These are phyloP conservation scores for Veloboletus limbatus DNA, from an alignment of 1,284 basidiomycete genomes.

Conservation along the genomic window DNA sequence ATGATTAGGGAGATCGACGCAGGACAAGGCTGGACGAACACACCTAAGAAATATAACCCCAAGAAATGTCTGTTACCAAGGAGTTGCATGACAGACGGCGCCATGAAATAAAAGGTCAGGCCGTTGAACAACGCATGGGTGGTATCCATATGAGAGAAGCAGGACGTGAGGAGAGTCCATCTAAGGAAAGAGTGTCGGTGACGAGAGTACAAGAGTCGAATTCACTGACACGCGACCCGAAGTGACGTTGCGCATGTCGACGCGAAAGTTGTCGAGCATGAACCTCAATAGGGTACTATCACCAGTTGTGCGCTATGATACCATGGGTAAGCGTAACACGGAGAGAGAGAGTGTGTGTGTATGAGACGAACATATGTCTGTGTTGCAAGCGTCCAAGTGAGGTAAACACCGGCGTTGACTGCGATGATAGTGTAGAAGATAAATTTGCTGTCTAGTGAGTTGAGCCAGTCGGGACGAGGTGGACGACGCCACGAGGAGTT, in stretches of 20 bases:
- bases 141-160: conserved; percentile 68
- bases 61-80: conserved; percentile 74
- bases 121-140: conserved; percentile 77
- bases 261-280: conserved; percentile 70
- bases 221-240: conserved; percentile 65
- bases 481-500: conserved; percentile 28
- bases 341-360: neutral
- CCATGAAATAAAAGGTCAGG: conserved; percentile 79
- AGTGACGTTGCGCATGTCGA: conserved; percentile 60
- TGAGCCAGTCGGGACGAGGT: conserved; percentile 35
- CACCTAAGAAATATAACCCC: conserved; percentile 74
- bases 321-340: neutral
- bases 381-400: conserved; percentile 41
- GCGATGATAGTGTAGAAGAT: conserved; percentile 47
- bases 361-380: conserved; percentile 37
- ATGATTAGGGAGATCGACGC: neutral
- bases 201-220: conserved; percentile 3
- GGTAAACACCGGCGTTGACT: conserved; percentile 44
- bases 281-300: conserved; percentile 52
- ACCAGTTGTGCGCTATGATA: conserved; percentile 29
- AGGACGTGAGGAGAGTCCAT: conserved; percentile 77
- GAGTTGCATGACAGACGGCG: conserved; percentile 62
- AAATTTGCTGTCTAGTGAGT: conserved; percentile 36
- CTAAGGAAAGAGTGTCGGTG: conserved; percentile 37
- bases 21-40: neutral